These are phyloP conservation scores for Fusarium zealandicum DNA, from an alignment of 2,329 filamentous ascomycete species.

Conservation along the genomic window DNA sequence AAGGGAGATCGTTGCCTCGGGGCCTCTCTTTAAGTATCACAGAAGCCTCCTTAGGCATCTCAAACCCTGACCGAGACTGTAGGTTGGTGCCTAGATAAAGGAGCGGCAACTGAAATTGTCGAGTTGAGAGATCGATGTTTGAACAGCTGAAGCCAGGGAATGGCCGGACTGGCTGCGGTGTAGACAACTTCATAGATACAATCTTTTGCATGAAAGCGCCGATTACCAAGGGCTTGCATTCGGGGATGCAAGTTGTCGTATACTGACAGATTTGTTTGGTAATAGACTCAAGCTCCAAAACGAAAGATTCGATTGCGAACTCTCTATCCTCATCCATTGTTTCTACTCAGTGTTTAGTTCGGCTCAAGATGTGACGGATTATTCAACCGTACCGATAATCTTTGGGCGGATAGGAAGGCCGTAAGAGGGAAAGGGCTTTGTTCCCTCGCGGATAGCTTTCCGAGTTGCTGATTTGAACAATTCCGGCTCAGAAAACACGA, in stretches of 20 bases:
- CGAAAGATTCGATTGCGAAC: too few species aligned
- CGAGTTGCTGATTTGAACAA: not conserved
- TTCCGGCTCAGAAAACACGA: not conserved
- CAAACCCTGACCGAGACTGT: too few species aligned
- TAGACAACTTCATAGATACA: not conserved
- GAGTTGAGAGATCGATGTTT: not conserved
- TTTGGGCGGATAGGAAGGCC: not conserved
- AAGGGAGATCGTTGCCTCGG: too few species aligned
- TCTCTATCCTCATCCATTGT: too few species aligned
- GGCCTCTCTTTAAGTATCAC: too few species aligned
- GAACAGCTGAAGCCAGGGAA: not conserved
- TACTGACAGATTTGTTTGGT: too few species aligned
- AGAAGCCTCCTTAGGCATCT: too few species aligned
- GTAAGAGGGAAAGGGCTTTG: not conserved
- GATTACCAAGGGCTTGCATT: not conserved
- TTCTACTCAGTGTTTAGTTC: not conserved
- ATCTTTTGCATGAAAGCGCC: not conserved
- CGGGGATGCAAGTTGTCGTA: too few species aligned
- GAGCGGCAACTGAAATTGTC: too few species aligned
- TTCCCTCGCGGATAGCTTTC: not conserved
- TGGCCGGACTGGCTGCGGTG: not conserved
- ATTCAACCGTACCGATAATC: not conserved
- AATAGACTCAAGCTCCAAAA: too few species aligned
- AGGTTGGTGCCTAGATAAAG: too few species aligned
- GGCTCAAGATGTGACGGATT: too few species aligned